Percentiles rank a stretch among this genome's conserved stretches.
These are phyloP conservation scores for Scedosporium dehoogii DNA, from an alignment of 2,329 filamentous ascomycete species.

Conservation along the genomic window DNA sequence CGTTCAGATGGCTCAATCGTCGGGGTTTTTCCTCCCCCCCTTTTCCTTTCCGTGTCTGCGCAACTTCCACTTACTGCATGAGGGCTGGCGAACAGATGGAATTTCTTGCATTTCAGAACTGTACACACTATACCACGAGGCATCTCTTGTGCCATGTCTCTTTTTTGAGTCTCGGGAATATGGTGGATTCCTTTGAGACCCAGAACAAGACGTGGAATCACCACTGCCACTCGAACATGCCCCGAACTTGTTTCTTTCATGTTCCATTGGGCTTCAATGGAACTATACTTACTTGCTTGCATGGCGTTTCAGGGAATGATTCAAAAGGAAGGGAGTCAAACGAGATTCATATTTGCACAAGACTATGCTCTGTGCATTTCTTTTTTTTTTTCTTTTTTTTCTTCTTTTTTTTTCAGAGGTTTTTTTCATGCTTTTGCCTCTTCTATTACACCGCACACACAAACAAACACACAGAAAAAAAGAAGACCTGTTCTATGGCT, in stretches of 20 bases:
- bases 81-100: slow-evolving; percentile 9
- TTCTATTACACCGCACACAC: not conserved
- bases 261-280: slow-evolving; percentile 7
- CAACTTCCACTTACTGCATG: slow-evolving; percentile 6
- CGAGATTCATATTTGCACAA: slow-evolving; percentile 6
- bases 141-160: not conserved
- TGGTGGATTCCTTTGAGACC: slow-evolving; percentile 9
- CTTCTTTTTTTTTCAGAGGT: not conserved
- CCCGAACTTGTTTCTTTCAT: slow-evolving; percentile 4
- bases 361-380: not conserved
- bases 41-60: not conserved
- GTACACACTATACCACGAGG: not conserved
- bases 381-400: slow-evolving; percentile 4
- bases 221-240: not conserved
- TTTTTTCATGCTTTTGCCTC: not conserved
- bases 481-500: not conserved
- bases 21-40: not conserved
- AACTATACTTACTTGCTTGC: slow-evolving; percentile 7
- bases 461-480: not conserved
- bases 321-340: slow-evolving; percentile 5
- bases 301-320: not conserved
- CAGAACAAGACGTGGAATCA: not conserved
- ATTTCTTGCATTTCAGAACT: slow-evolving; percentile 1
- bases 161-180: slow-evolving; percentile 19
- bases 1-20: not conserved